These are phyloP conservation scores for Sugiyamaella japonica DNA, from an alignment of 1,139 yeast species.

Conservation along the genomic window DNA sequence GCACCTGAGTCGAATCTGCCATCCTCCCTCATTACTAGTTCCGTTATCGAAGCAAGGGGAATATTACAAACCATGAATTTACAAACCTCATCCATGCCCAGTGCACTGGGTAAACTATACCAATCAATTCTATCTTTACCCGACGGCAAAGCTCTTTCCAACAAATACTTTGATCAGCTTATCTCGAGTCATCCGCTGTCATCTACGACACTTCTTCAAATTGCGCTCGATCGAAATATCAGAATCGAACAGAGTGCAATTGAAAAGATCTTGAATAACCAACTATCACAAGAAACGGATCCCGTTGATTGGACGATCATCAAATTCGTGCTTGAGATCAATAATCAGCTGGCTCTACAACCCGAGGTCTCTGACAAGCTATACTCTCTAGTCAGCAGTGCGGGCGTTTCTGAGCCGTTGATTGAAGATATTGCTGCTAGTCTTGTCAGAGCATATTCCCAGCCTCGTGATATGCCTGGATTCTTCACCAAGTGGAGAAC, in stretches of 20 bases:
- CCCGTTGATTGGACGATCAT: constrained; percentile 6
- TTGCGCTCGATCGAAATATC: constrained; percentile 7
- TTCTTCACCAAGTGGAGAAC: constrained; percentile 54
- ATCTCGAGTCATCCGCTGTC: neutral
- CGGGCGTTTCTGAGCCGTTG: neutral
- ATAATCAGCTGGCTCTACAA: constrained; percentile 8
- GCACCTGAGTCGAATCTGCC: neutral
- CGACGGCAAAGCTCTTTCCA: constrained; percentile 3
- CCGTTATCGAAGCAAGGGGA: constrained; percentile 4
- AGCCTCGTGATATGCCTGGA: constrained; percentile 54
- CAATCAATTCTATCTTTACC: constrained; percentile 3
- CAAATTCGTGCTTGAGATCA: constrained; percentile 8
- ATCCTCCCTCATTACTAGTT: neutral
- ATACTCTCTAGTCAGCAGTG: neutral
- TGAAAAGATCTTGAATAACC: constrained; percentile 14
- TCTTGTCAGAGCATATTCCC: constrained; percentile 44
- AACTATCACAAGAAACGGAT: constrained; percentile 1
- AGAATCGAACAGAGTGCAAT: constrained; percentile 11
- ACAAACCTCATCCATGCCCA: neutral
- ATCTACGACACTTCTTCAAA: constrained; percentile 2
- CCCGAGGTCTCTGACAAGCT: neutral
- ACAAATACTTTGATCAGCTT: constrained; percentile 7
- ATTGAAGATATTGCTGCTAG: constrained; percentile 14
- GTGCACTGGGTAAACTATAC: constrained; percentile 2
- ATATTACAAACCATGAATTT: neutral